Evolutionary conservation across 1,139 yeast species (phyloP), one percentile per base, ranked within the genome.

Genomic region (Blastobotrys elegans): DNA sequence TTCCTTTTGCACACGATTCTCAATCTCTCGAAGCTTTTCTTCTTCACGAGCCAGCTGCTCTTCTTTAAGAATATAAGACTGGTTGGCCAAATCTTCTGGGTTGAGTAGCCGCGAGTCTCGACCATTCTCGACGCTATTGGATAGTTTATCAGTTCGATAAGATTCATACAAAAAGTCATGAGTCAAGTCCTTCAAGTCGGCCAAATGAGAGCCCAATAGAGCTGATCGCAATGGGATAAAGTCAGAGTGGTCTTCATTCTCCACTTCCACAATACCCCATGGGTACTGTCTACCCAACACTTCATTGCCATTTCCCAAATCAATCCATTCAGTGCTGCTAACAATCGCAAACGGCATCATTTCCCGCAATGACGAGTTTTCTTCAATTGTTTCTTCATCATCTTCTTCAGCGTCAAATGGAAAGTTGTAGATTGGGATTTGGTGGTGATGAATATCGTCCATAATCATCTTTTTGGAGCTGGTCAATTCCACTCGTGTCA

Each of bases 141-240:
- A 84, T 57, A 89, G 75, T 40, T 94, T 80, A 61, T 85, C 95
- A 3, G 97, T 86, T 74, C 97, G 82, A 67, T 89, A 90, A 51
- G 83, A 82, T 66, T 90, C 97, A 65, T 90, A 90, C 55, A 89
- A 71, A 61, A 87, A 82, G 65, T 89, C 96, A 63, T 88, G 96
- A 27, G 97, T 90, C 62, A 82, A 80, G 61, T 89, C 96, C 69
- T 88, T 89, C 68, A 90, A 76, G 64, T 90, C 97, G 62, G 83
- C 86, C 61, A 89, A 73, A 64, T 90, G 97, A 5, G 95, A 79
- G 43, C 92, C 89, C 57, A 90, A 75, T 43, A 90, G 68, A 2
- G 90, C 87, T 48, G 87, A 81, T 62, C 87, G 82, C 59, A 90
- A 73, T 20, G 84, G 73, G 21, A 81, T 74, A 63, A 88, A 87